Base-by-base conservation (phyloP, 2,329 filamentous ascomycete genomes). In the Davidsoniella neocaledoniae region DNA sequence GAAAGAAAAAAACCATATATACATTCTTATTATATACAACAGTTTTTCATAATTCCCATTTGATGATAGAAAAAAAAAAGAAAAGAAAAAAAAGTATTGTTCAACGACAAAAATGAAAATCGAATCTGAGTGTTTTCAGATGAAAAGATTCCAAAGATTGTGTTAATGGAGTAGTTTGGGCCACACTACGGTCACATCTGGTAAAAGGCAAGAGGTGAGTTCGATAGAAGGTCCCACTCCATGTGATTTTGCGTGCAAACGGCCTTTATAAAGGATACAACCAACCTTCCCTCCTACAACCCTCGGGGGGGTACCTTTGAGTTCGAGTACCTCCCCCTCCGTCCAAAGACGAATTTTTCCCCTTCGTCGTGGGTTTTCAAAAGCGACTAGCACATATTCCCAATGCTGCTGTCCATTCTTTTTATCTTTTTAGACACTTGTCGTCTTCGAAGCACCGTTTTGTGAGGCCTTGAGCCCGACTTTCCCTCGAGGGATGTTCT, bases 201-300 rank as follows among this genome's bases (percentile, higher is more conserved):
- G 78, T 82, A 82, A 82, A 82, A 80, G 76, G 76, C 77, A 81
- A 81, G 77, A 79, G 76, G 76, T 79, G 76, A 76, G 76, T 81
- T 80, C 76, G 69, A 71, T 79, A 79, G 74, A 66, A 73, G 74
- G 74, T 80, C 75, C 74, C 76, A 79, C 76, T 79, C 76, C 75
- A 72, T 37, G 26, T 7, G 2, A 16, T 16, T 2, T 12, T 23
- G 3, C 10, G 8, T 25, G 36, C 25, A 39, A 50, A 42, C n/a
- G 14, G 19, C 14, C 1, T 25, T 53, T 49, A 52, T 52, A 47
- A 47, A 19, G 33, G 38, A 21, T 4, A 19, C 17, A 19, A 19
- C 2, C 17, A 19, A 19, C 17, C 17, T 19, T 19, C 17, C 17
- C 17, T 19, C 17, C 17, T 19, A 19, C 17, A 19, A 19, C 17